These are phyloP conservation scores for Tuber indicum DNA, from an alignment of 495 filamentous ascomycete genomes.

Conservation along the genomic window DNA sequence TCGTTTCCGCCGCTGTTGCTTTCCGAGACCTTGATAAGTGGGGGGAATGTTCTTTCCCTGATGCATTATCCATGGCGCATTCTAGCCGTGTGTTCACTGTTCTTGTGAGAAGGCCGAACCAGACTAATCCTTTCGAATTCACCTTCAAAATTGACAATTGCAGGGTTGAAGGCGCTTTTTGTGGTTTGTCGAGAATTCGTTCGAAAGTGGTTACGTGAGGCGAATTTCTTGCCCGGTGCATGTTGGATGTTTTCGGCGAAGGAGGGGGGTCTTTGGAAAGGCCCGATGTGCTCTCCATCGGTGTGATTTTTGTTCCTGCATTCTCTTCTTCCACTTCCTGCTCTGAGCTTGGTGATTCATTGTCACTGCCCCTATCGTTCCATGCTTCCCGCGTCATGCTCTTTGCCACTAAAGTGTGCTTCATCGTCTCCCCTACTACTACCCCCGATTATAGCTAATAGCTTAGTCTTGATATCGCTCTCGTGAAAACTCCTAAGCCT, in stretches of 20 bases:
- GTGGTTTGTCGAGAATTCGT: conserved; percentile 73
- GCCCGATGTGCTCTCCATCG: background rate
- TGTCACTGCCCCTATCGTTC: conserved; percentile 14
- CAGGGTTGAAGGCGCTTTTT: conserved; percentile 55
- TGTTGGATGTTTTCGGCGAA: conserved; percentile 26
- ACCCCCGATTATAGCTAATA: conserved; percentile 47
- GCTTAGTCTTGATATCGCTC: background rate
- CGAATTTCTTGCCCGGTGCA: conserved; percentile 17
- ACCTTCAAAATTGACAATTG: conserved; percentile 18
- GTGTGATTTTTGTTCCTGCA: conserved; percentile 10
- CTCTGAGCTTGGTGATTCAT: background rate
- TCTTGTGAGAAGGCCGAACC: conserved; percentile 37
- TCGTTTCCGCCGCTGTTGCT: no score
- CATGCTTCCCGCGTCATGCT: conserved; percentile 44
- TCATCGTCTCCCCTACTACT: conserved; percentile 73
- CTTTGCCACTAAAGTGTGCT: conserved; percentile 67
- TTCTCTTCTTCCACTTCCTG: conserved; percentile 31
- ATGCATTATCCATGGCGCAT: no score
- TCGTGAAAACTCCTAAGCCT: conserved; percentile 26
- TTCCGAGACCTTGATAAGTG: no score
- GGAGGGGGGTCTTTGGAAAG: conserved; percentile 31
- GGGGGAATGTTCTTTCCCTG: no score
- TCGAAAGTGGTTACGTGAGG: conserved; percentile 50
- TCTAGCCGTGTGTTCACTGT: no score
- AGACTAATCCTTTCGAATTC: conserved; percentile 2